Base-by-base conservation (phyloP, 352 stramenopile species). In the Phytophthora pseudosyringae region DNA sequence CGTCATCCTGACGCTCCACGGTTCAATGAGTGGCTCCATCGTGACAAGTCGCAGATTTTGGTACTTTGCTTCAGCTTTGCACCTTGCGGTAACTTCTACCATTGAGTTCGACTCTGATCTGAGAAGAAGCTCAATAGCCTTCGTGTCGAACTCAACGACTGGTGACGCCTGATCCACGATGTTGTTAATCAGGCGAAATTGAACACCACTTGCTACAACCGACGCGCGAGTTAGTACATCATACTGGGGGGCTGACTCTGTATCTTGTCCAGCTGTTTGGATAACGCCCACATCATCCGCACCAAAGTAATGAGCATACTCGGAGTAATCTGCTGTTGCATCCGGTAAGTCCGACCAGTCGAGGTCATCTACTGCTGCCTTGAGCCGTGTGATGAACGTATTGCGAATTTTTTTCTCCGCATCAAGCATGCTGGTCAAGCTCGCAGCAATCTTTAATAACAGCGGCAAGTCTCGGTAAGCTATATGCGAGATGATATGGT, bases 151-250 rank as follows among this genome's bases (percentile, higher is more conserved):
- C 10, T 87, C 81, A 15, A 95, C 64, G 4, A 95, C 86, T 16
- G 86, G 84, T 15, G 83, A 93, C 40, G 88, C 83, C 58, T 95
- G 84, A 18, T 88, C 83, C 4, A 88, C 86, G 21, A 95, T 86
- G 44, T 93, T 93, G 63, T 95, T 91, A 54, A 95, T 88, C 70
- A 95, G 48, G 6, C 75, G 73, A 33, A 95, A 91, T 29, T 88
- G 76, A 46, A 90, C 15, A 5, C 73, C 75, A 31, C 59, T 71
- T 29, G 80, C 50, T 31, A 75, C 33, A 12, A 89, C 28, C 5
- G 67, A 80, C 11, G 64, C 73, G 13, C 67, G 46, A 15, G 46
- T 76, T 47, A 76, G 61, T 43, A 71, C 29, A 71, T 83, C 43
- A 44, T 61, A 44, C 9, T 67, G 50, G 40, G 39, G 28, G 21